Base-by-base conservation (phyloP, 2,329 filamentous ascomycete species). In the Fusarium sp. region DNA sequence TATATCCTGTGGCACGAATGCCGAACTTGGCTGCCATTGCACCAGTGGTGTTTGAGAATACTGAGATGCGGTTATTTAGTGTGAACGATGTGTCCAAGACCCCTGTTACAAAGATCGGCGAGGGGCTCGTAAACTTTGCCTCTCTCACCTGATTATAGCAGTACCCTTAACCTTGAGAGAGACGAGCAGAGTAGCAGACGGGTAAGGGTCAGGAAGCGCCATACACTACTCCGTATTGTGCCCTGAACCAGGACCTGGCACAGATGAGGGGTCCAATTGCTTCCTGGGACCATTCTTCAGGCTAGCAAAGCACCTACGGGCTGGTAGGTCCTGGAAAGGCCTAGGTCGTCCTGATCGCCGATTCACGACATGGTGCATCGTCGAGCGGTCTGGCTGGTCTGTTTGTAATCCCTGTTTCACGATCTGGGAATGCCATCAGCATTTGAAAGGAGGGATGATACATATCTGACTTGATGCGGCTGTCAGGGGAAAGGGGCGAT, bases 371-470 rank as follows among this genome's bases (percentile, higher is more conserved):
- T 67, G 26, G 58, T 50, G 48, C 54, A 61, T 64, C 31, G 61
- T 66, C 30, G 53, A 65, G 74, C 70, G 72, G 72, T 68, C 74
- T 72, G 57, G 51, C 57, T 70, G 54, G 51, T 54, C 65, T 73
- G 35, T 44, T 41, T 45, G 57, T 51, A 73, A 63, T 55, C 59
- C 33, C 59, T 38, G 44, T 33, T 22, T 39, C 50, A 44, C 26
- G 44, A 31, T 39, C 44, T 67, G 53, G 20, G 28, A 42, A 58
- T 48, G 38, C 41, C 33, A 54, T 63, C 31, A 36, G 44, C 38
- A 39, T 54, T 35, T 57, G 47, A 50, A 31, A 67, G 33, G 16
- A 42, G 51, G 51, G 35, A 39, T 55, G 47, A 55, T 31, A 28
- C 11, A 38, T 39, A 42, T 58, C 22, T 58, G 38, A 39, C 45